Conservation (phyloP, 1,284 basidiomycete species). For the Lentinus polychrous region DNA sequence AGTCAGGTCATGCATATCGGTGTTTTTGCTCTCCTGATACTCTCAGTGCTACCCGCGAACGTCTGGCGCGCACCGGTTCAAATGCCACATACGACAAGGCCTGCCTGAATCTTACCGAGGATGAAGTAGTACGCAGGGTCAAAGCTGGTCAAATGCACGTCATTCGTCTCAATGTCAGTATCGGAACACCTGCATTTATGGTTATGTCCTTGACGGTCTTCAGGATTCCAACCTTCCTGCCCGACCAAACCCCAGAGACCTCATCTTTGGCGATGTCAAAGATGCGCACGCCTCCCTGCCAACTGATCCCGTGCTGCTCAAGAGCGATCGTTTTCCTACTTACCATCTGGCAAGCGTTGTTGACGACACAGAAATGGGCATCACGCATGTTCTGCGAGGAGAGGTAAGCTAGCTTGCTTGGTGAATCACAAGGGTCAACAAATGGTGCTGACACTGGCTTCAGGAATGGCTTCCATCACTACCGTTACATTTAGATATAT, state of each 20-base stretch:
- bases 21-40: conserved; percentile 85
- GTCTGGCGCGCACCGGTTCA: conserved; percentile 63
- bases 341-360: conserved; percentile 96
- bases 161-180: conserved; percentile 79
- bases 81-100: conserved; percentile 79
- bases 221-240: conserved; percentile 50
- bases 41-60: conserved; percentile 60
- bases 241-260: conserved; percentile 46
- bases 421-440: background rate
- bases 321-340: conserved; percentile 90
- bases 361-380: conserved; percentile 94
- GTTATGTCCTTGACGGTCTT: conserved; percentile 16
- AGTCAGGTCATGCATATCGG: conserved; percentile 87
- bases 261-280: conserved; percentile 71
- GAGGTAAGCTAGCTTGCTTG: conserved; percentile 50
- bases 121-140: conserved; percentile 74
- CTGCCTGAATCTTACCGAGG: conserved; percentile 79
- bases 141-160: conserved; percentile 73
- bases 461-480: conserved; percentile 96
- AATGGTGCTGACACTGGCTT: background rate
- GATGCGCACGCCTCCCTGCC: conserved; percentile 72
- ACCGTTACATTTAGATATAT: conserved; percentile 90
- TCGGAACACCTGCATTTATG: background rate
- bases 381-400: conserved; percentile 92
- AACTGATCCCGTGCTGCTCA: conserved; percentile 91